phyloP scores from a whole-genome alignment of 1,139 yeast species.

The Ogataea hybrid region DNA sequence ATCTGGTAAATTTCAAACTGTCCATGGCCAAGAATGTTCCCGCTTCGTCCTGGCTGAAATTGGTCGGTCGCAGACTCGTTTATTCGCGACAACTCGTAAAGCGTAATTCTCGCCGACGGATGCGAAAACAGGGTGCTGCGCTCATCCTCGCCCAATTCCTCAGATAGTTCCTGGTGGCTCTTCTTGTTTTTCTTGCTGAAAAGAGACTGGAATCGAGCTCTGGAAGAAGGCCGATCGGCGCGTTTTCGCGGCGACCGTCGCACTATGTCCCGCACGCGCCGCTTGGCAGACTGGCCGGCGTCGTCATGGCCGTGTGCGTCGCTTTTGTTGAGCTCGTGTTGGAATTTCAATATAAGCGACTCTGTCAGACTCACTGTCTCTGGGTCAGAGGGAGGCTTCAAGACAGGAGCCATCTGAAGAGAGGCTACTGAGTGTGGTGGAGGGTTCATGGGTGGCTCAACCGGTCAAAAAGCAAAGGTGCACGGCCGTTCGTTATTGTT shows the following conservation, averaged over 20 bases:
- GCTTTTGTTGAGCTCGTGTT: constrained; percentile 12
- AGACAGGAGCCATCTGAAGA: neutral
- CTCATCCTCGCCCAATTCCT: constrained; percentile 9
- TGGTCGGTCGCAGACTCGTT: neutral
- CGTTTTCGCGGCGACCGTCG: constrained; percentile 16
- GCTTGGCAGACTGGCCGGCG: constrained; percentile 1
- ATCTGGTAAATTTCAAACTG: constrained; percentile 62
- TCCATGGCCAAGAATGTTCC: constrained; percentile 60
- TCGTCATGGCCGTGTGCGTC: neutral
- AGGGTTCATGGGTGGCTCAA: neutral
- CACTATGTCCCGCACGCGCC: constrained; percentile 7
- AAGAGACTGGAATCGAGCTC: constrained; percentile 14
- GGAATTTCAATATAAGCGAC: constrained; percentile 16
- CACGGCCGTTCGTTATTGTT: neutral
- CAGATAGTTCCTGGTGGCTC: neutral
- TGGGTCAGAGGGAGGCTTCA: neutral
- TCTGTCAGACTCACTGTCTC: constrained; percentile 15
- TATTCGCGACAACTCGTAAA: constrained; percentile 10
- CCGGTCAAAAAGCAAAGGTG: neutral
- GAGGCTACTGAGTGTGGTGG: neutral
- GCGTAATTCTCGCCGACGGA: constrained; percentile 14
- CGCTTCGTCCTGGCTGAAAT: constrained; percentile 25
- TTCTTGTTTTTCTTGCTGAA: constrained; percentile 12
- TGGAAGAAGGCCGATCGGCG: constrained; percentile 11
- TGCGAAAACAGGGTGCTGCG: constrained; percentile 9